Base-by-base conservation (phyloP, 305 asterid species). In the Andrographis paniculata region DNA sequence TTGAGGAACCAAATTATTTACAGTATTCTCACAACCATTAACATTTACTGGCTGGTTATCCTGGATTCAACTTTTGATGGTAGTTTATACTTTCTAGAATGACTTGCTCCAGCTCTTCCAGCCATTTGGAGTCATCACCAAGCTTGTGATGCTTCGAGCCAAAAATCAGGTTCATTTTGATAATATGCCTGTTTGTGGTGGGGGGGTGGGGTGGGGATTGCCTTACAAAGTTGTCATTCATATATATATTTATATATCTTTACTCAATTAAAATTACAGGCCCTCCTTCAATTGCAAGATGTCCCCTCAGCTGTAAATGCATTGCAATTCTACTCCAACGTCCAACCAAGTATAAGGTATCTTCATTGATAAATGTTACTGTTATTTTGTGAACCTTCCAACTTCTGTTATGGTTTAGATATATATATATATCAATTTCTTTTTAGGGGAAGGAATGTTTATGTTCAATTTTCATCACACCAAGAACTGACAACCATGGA, bases 221-320 rank as follows among this genome's bases (percentile, higher is more conserved):
- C n/a, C n/a, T n/a, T n/a, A n/a, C n/a, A n/a, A n/a, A n/a, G n/a
- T n/a, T n/a, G n/a, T n/a, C n/a, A n/a, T n/a, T n/a, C n/a, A n/a
- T n/a, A n/a, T n/a, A n/a, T n/a, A n/a, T n/a, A 36, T 65, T 24
- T 55, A 48, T 48, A 17, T 51, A 21, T 3, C 8, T 24, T 14
- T 51, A 24, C 9, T 5, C 53, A n/a, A 33, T 50, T 14, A 6
- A 22, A 58, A 65, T 56, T 54, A 51, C 71, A 91, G 98, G 98
- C 98, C 42, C 94, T 91, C 55, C 82, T 91, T 51, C 98, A 91
- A 75, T 86, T 91, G 98, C 96, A 80, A 77, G 98, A 91, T 72
- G 57, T 86, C 57, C 76, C 94, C 50, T 69, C 95, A 6, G 96
- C 98, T 23, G 78, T 87, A 49, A 82, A 67, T 72, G 95, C 94